Percentiles rank a stretch among this genome's conserved stretches.
phyloP scores from a whole-genome alignment of 345 rosid genomes.

The Eucalyptus curtisii region DNA sequence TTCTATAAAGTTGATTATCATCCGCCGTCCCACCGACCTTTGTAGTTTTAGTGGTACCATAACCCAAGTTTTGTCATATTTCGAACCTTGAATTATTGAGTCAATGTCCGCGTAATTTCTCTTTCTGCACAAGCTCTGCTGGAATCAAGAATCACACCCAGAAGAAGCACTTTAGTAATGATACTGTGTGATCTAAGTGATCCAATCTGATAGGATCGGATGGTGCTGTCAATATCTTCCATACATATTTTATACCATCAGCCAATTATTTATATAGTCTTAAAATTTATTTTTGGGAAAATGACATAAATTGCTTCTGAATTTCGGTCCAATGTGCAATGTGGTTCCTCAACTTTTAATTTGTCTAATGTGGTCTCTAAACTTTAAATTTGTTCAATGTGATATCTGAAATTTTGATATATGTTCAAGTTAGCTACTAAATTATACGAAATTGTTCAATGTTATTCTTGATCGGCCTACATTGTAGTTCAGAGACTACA shows the following conservation, averaged over 20 bases:
- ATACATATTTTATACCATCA: neutral
- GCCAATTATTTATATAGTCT: neutral
- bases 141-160: neutral
- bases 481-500: too few relatives aligned
- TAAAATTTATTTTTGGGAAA: neutral
- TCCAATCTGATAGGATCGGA: neutral
- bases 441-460: too few relatives aligned
- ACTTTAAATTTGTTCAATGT: too few relatives aligned
- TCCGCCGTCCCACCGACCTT: neutral
- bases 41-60: neutral
- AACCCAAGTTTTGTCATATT: neutral
- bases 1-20: neutral
- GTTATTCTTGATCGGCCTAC: neutral
- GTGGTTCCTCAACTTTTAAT: neutral
- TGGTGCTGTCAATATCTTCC: neutral
- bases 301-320: neutral
- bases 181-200: neutral
- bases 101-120: neutral
- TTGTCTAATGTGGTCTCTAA: too few relatives aligned
- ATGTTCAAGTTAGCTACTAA: too few relatives aligned
- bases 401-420: accelerated
- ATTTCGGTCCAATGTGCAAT: too few relatives aligned
- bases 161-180: neutral
- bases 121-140: neutral
- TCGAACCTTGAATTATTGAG: neutral